Evolutionary conservation across 306 rosid genomes (phyloP).

Genomic region (Vigna radiata): DNA sequence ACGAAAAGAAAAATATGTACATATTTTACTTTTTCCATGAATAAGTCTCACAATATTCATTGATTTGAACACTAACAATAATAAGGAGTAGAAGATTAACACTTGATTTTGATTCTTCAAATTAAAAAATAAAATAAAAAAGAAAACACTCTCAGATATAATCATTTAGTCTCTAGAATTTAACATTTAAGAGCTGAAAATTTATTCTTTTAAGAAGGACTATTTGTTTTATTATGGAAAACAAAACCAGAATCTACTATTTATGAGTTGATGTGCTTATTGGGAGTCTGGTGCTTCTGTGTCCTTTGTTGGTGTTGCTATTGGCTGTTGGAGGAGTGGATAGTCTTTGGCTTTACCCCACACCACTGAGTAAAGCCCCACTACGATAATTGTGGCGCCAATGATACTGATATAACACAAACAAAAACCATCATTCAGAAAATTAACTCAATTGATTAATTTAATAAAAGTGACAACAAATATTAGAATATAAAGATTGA

Average conservation of each 20-base stretch:
- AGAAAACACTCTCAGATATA: too few species aligned
- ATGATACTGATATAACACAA: conserved; percentile 47
- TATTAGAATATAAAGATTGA: neutral
- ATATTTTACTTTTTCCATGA: too few species aligned
- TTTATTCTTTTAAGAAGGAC: too few species aligned
- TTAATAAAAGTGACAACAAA: neutral
- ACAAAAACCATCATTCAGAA: conserved; percentile 1
- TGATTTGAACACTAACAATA: too few species aligned
- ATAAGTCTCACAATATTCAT: too few species aligned
- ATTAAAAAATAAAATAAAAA: too few species aligned
- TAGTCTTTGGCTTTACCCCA: conserved; percentile 81
- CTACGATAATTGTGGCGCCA: conserved; percentile 64
- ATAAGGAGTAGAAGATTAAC: too few species aligned
- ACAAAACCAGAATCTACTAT: neutral
- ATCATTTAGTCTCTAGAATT: too few species aligned
- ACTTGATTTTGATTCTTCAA: too few species aligned
- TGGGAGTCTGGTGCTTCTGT: conserved; percentile 35
- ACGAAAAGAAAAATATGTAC: too few species aligned
- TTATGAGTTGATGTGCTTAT: conserved; percentile 29
- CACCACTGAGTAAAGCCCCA: conserved; percentile 72
- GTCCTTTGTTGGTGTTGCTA: conserved; percentile 23
- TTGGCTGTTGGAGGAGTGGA: neutral
- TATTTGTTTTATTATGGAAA: too few species aligned
- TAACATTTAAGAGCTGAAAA: too few species aligned
- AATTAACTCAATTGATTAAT: neutral